phyloP scores from a whole-genome alignment of 1,139 yeast species.

The Protomyces gravidus region DNA sequence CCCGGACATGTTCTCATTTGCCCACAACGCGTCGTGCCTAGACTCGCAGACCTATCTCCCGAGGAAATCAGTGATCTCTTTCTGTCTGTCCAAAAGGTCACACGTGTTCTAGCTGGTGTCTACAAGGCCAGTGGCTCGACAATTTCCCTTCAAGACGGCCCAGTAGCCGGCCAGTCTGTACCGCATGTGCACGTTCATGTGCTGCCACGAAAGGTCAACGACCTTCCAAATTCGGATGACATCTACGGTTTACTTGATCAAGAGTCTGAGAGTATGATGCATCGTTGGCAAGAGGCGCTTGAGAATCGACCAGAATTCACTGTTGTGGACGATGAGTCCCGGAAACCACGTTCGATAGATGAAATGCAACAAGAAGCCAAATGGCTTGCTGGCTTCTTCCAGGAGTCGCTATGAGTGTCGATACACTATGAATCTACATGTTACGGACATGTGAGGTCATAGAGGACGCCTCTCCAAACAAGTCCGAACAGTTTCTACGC shows the following conservation, averaged over 20 bases:
- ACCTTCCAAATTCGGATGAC: conserved; percentile 51
- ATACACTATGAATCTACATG: too few species aligned
- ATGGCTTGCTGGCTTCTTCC: conserved; percentile 48
- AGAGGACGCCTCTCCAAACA: too few species aligned
- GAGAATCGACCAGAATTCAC: conserved; percentile 37
- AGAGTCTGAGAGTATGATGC: conserved; percentile 41
- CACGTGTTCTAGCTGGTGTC: background rate
- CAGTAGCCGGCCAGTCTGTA: conserved; percentile 86
- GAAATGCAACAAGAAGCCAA: conserved; percentile 64
- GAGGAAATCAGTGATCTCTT: conserved; percentile 52
- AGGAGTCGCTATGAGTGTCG: too few species aligned
- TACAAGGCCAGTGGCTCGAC: conserved; percentile 14
- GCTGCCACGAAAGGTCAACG: conserved; percentile 68
- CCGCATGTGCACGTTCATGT: conserved; percentile 90
- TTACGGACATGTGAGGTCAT: too few species aligned
- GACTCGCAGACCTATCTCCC: conserved; percentile 60
- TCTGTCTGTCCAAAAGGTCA: conserved; percentile 9
- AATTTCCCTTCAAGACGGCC: conserved; percentile 55
- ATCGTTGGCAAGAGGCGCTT: conserved; percentile 39
- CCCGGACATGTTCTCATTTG: conserved; percentile 88
- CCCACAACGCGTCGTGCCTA: conserved; percentile 61
- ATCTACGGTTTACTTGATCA: conserved; percentile 60
- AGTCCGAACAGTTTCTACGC: too few species aligned
- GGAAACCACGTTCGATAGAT: conserved; percentile 53
- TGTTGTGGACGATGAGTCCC: conserved; percentile 49